phyloP scores from a whole-genome alignment of 441 rosid species.

The Pelargonium australe region DNA sequence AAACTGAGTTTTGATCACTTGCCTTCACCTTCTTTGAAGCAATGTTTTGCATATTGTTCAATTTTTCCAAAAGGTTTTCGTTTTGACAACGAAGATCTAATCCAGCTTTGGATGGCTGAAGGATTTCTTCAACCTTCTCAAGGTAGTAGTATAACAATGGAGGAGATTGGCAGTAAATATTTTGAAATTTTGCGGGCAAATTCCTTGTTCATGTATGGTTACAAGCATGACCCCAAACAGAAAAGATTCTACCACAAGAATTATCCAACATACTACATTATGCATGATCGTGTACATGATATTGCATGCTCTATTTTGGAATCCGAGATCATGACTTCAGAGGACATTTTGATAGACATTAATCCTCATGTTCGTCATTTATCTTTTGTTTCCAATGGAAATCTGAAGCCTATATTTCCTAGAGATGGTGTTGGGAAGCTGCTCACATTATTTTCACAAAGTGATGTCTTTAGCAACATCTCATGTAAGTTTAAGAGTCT shows the following conservation, averaged over 20 bases:
- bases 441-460: not conserved
- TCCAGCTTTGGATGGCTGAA: constrained; percentile 17
- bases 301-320: not conserved
- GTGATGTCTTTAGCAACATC: not conserved
- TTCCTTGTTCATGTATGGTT: constrained; percentile 7
- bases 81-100: not conserved
- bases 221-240: not conserved
- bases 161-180: not conserved
- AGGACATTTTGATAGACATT: not conserved
- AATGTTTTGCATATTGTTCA: constrained; percentile 15
- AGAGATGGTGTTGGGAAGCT: not conserved
- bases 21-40: constrained; percentile 10
- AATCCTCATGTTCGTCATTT: not conserved
- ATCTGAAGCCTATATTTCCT: not conserved
- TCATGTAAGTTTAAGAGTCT: not conserved
- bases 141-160: not conserved
- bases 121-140: constrained; percentile 6
- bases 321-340: not conserved
- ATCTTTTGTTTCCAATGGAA: not conserved
- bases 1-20: constrained; percentile 10
- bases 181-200: not conserved
- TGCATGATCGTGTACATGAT: constrained; percentile 13
- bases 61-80: constrained; percentile 10
- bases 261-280: not conserved
- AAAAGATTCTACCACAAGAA: not conserved